A percentile compares a stretch with the other conserved stretches of the same genome.
These are phyloP conservation scores for Solanum hybrid DNA, from an alignment of 305 asterid species.

Conservation along the genomic window DNA sequence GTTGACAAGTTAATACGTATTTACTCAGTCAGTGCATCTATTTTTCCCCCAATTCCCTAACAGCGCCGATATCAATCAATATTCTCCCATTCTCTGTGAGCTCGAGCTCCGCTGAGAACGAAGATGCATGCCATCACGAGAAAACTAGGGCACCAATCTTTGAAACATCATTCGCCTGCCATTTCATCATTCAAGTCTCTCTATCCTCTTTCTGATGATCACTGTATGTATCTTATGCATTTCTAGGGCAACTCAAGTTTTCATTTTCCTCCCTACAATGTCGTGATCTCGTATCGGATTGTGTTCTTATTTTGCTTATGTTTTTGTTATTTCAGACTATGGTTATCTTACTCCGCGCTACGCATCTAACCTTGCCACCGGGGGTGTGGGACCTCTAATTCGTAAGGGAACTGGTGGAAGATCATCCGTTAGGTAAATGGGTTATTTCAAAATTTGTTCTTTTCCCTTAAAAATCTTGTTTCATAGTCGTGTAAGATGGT, in stretches of 20 bases:
- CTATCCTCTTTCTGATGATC: constrained; percentile 31
- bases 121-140: constrained; percentile 62
- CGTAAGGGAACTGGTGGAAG: constrained; percentile 99
- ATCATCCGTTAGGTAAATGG: constrained; percentile 80
- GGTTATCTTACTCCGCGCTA: constrained; percentile 52
- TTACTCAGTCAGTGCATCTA: background rate
- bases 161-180: constrained; percentile 21
- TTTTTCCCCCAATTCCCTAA: background rate
- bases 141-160: constrained; percentile 44
- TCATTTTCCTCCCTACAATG: too few relatives aligned
- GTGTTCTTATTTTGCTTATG: background rate
- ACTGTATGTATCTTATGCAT: constrained; percentile 30
- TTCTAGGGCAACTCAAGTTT: constrained; percentile 19
- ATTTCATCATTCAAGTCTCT: constrained; percentile 37
- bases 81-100: background rate
- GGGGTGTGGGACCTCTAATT: constrained; percentile 73
- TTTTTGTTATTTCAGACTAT: constrained; percentile 36
- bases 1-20: background rate
- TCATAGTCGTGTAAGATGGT: background rate
- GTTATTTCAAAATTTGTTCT: background rate
- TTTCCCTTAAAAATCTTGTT: background rate
- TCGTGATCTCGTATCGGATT: background rate
- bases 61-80: background rate
- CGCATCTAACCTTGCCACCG: constrained; percentile 64
- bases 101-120: constrained; percentile 8